Conservation (phyloP, 768 basidiomycete genomes). For the Amanita phalloides region DNA sequence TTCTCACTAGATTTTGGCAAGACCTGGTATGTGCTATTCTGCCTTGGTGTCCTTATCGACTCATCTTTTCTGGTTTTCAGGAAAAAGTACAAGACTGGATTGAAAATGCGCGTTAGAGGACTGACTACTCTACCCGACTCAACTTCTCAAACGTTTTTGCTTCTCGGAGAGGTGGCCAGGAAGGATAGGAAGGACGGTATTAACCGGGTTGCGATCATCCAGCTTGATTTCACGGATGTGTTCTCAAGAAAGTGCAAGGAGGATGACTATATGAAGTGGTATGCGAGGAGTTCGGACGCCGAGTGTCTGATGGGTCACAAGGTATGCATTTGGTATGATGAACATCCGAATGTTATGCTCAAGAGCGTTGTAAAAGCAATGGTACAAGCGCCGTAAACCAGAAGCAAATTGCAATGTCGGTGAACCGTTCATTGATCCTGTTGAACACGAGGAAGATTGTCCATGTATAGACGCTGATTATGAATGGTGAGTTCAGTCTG, state of each 20-base stretch:
- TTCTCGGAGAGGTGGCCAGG: slow-evolving; percentile 69
- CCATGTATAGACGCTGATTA: slow-evolving; percentile 80
- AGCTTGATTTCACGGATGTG: slow-evolving; percentile 74
- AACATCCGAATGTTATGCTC: not conserved
- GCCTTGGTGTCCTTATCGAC: not conserved
- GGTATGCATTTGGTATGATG: slow-evolving; percentile 29
- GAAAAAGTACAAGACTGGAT: slow-evolving; percentile 58
- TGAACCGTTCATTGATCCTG: slow-evolving; percentile 81
- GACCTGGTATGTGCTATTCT: slow-evolving; percentile 52
- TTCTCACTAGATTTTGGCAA: slow-evolving; percentile 81
- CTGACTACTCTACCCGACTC: slow-evolving; percentile 91
- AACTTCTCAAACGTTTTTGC: slow-evolving; percentile 91
- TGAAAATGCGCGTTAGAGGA: slow-evolving; percentile 60
- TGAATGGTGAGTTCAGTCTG: slow-evolving; percentile 58
- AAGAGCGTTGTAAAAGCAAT: slow-evolving; percentile 52
- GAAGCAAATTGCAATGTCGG: slow-evolving; percentile 85
- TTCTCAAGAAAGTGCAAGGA: slow-evolving; percentile 57
- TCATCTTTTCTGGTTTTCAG: slow-evolving; percentile 24
- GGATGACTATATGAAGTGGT: slow-evolving; percentile 81
- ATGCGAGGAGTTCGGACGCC: slow-evolving; percentile 52
- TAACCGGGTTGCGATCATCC: slow-evolving; percentile 61
- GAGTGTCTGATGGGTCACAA: slow-evolving; percentile 94
- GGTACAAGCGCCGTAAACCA: slow-evolving; percentile 78
- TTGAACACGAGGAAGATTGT: slow-evolving; percentile 75
- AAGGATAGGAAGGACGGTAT: slow-evolving; percentile 38